phyloP scores from a whole-genome alignment of 495 filamentous ascomycete genomes.

The Lindgomyces ingoldianus region DNA sequence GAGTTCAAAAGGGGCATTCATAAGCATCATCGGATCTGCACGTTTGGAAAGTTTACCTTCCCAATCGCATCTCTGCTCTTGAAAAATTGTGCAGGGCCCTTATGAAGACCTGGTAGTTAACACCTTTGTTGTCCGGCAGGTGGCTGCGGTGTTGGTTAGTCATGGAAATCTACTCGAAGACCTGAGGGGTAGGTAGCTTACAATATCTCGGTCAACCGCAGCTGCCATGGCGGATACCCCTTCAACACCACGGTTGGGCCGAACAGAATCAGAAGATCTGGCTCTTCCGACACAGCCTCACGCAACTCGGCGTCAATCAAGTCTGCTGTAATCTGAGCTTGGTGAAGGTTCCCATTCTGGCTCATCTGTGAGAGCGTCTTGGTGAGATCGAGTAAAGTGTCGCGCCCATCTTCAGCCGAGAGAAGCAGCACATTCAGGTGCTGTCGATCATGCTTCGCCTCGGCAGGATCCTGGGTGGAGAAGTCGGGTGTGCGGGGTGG shows the following conservation, averaged over 20 bases:
- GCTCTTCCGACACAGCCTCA: conserved; percentile 73
- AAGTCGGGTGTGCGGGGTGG: conserved; percentile 43
- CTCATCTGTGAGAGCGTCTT: conserved; percentile 94
- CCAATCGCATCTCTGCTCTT: conserved; percentile 84
- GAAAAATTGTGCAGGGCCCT: conserved; percentile 79
- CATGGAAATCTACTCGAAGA: not conserved
- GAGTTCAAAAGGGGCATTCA: not conserved
- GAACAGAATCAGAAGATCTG: conserved; percentile 87
- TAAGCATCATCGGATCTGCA: not conserved
- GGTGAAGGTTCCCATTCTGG: conserved; percentile 77
- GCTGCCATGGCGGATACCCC: conserved; percentile 96
- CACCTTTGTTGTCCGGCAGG: conserved; percentile 68
- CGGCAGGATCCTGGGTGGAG: too few species aligned
- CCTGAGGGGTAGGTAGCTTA: conserved; percentile 16
- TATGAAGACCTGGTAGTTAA: conserved; percentile 93
- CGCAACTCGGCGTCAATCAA: conserved; percentile 87
- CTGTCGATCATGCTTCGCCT: conserved; percentile 21
- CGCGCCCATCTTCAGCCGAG: conserved; percentile 82
- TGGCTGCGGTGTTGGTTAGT: conserved; percentile 41
- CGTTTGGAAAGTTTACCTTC: conserved; percentile 54
- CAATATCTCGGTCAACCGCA: conserved; percentile 92
- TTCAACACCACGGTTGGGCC: conserved; percentile 75
- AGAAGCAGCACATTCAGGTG: conserved; percentile 82
- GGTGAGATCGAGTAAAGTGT: conserved; percentile 92
- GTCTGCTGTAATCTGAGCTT: conserved; percentile 77